These are phyloP conservation scores for Wickerhamomyces pijperi DNA, from an alignment of 805 yeast species.

Conservation along the genomic window DNA sequence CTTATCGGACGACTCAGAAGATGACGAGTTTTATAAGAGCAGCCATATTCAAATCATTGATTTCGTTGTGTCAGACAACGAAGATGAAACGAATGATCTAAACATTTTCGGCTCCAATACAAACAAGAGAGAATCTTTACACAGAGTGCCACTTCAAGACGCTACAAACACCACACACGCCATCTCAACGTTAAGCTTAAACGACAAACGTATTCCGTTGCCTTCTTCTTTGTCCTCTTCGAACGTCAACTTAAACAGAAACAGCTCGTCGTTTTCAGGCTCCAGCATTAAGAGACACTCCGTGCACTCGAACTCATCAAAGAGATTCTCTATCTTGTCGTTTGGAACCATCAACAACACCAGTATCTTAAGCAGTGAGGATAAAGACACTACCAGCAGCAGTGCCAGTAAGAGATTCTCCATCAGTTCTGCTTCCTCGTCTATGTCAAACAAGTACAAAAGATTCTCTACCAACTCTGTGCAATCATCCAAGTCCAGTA, in stretches of 20 bases:
- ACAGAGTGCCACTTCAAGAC: constrained; percentile 10
- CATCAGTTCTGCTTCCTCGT: constrained; percentile 5
- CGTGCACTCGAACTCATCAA: constrained; percentile 12
- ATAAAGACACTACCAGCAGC: constrained; percentile 8
- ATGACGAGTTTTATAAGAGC: constrained; percentile 13
- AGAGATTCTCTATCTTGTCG: constrained; percentile 20
- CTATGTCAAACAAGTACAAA: constrained; percentile 4
- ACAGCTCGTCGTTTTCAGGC: constrained; percentile 11
- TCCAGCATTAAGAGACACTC: constrained; percentile 8
- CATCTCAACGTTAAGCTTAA: constrained; percentile 6
- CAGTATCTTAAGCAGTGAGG: constrained; percentile 2
- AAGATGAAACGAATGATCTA: constrained; percentile 11
- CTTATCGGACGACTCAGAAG: constrained; percentile 1
- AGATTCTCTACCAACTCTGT: constrained; percentile 14
- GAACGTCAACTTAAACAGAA: too few relatives aligned
- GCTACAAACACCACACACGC: constrained; percentile 8
- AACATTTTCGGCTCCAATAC: constrained; percentile 3
- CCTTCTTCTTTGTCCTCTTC: too few relatives aligned
- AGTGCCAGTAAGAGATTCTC: constrained; percentile 5
- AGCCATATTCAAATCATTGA: constrained; percentile 11
- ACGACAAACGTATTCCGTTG: constrained; percentile 16
- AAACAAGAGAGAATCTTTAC: constrained; percentile 8
- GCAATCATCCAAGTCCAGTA: constrained; percentile 9
- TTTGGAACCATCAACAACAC: constrained; percentile 5
- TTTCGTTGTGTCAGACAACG: constrained; percentile 17